Conservation (phyloP, 140 eudicot genomes). For the Bidens hawaiensis region DNA sequence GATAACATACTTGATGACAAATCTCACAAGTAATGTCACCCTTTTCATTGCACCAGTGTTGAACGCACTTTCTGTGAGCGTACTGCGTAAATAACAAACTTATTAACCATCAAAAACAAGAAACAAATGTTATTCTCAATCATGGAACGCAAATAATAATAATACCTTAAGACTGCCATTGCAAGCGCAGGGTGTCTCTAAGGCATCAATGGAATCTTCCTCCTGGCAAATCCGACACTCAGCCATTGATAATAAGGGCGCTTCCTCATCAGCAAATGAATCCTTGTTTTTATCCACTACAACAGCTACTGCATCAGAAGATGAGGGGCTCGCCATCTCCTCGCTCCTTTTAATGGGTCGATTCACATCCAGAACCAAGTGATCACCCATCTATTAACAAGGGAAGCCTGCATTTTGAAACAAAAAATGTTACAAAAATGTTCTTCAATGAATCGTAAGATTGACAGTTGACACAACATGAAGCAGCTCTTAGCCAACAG, state of each 20-base stretch:
- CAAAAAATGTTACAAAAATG: too few species aligned
- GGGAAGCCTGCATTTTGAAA: slow-evolving; percentile 23
- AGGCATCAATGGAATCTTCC: slow-evolving; percentile 64
- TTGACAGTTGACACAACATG: too few species aligned
- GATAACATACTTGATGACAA: slow-evolving; percentile 75
- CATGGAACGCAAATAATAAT: neutral
- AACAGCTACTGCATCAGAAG: slow-evolving; percentile 33
- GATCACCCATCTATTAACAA: slow-evolving; percentile 69
- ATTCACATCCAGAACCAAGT: slow-evolving; percentile 54
- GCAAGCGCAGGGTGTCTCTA: slow-evolving; percentile 93
- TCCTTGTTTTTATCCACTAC: slow-evolving; percentile 36
- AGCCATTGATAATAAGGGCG: slow-evolving; percentile 54
- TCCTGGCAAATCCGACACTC: slow-evolving; percentile 99
- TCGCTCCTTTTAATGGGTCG: slow-evolving; percentile 36
- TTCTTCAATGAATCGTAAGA: too few species aligned
- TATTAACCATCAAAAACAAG: neutral
- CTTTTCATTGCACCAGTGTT: slow-evolving; percentile 94
- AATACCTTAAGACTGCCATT: slow-evolving; percentile 92
- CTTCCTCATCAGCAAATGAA: slow-evolving; percentile 47
- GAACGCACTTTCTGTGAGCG: slow-evolving; percentile 98
- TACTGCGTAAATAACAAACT: slow-evolving; percentile 47
- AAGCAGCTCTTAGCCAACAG: too few species aligned
- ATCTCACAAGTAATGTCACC: slow-evolving; percentile 94
- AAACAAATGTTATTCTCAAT: neutral
- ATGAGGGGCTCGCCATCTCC: slow-evolving; percentile 46